These are phyloP conservation scores for Wickerhamiella slavikovae DNA, from an alignment of 805 yeast species.

Conservation along the genomic window DNA sequence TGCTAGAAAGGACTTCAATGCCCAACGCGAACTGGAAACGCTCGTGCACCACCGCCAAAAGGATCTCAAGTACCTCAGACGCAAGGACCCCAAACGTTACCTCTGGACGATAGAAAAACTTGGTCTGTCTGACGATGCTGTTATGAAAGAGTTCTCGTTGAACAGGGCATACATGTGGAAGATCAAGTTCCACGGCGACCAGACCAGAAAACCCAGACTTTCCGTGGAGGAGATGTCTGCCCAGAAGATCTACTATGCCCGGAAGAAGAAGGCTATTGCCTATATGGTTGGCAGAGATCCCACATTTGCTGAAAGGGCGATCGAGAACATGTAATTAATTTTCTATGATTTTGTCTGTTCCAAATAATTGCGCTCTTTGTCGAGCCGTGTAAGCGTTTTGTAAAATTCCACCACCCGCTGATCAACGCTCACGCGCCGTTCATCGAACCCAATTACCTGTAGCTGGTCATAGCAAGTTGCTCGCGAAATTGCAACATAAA, in stretches of 20 bases:
- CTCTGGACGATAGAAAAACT: constrained; percentile 70
- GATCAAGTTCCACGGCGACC: constrained; percentile 20
- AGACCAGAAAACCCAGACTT: too few species aligned
- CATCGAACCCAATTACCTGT: constrained; percentile 59
- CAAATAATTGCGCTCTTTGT: too few species aligned
- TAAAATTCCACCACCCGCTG: constrained; percentile 55
- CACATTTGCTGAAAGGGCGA: too few species aligned
- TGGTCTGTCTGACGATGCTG: constrained; percentile 66
- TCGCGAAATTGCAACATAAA: constrained; percentile 86
- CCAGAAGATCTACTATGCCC: too few species aligned
- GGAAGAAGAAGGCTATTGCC: too few species aligned
- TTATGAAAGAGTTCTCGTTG: constrained; percentile 46
- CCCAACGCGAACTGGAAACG: constrained; percentile 54
- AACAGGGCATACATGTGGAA: constrained; percentile 17
- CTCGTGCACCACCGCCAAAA: constrained; percentile 79
- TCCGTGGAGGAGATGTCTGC: too few species aligned
- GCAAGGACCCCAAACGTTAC: constrained; percentile 60
- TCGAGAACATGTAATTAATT: too few species aligned
- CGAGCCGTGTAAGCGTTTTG: too few species aligned
- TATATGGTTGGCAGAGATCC: too few species aligned
- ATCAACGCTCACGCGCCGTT: constrained; percentile 45
- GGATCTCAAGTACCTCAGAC: constrained; percentile 61
- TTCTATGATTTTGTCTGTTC: too few species aligned
- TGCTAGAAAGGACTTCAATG: constrained; percentile 51
- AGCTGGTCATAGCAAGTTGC: constrained; percentile 66